A percentile compares a stretch with the other conserved stretches of the same genome.
phyloP scores from a whole-genome alignment of 768 basidiomycete genomes.

The Termitomyces sp. region DNA sequence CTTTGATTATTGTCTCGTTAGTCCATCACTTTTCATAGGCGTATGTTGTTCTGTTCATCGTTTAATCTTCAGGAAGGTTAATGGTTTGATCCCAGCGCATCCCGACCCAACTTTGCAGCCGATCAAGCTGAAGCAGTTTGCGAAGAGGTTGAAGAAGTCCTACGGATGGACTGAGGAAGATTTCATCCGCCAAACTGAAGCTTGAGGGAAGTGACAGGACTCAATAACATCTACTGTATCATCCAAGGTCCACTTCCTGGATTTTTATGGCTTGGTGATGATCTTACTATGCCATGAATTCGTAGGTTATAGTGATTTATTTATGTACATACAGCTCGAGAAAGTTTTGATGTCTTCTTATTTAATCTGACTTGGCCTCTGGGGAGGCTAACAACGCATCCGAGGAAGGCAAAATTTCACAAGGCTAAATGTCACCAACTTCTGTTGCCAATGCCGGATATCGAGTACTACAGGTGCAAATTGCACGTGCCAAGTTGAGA shows the following conservation, averaged over 20 bases:
- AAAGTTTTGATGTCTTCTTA: neutral
- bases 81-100: slow-evolving; percentile 46
- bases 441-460: too few relatives aligned
- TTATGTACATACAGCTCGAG: neutral
- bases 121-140: slow-evolving; percentile 44
- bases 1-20: slow-evolving; percentile 19
- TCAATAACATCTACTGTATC: neutral
- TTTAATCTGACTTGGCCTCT: neutral
- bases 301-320: neutral
- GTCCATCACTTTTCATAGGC: slow-evolving; percentile 78
- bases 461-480: neutral
- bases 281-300: neutral
- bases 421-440: too few relatives aligned
- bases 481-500: neutral
- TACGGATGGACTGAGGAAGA: slow-evolving; percentile 67
- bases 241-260: neutral
- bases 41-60: slow-evolving; percentile 31
- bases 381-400: too few relatives aligned
- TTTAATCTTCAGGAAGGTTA: neutral
- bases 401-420: too few relatives aligned
- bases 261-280: neutral
- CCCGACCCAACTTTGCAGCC: slow-evolving; percentile 65
- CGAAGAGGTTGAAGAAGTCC: slow-evolving; percentile 52
- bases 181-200: slow-evolving; percentile 24
- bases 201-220: neutral